These are phyloP conservation scores for Elsinoe australis DNA, from an alignment of 2,329 filamentous ascomycete genomes.

Conservation along the genomic window DNA sequence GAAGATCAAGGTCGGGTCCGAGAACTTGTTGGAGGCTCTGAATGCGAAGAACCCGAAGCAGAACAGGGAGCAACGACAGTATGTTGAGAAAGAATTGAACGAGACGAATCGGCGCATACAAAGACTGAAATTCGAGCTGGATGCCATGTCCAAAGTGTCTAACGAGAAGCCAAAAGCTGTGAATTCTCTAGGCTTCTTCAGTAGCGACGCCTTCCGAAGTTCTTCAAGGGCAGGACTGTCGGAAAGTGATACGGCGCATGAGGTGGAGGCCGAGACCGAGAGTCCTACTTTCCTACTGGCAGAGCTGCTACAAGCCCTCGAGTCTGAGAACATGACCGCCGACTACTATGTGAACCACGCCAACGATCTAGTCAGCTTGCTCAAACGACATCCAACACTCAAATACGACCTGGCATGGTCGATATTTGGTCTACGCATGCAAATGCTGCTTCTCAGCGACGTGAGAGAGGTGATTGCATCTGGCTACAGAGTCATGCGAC, in stretches of 20 bases:
- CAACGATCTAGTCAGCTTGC: constrained; percentile 91
- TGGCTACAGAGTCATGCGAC: constrained; percentile 85
- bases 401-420: constrained; percentile 98
- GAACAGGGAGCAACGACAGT: constrained; percentile 57
- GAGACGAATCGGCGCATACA: constrained; percentile 69
- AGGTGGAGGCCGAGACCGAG: constrained; percentile 61
- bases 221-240: constrained; percentile 15
- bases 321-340: constrained; percentile 76
- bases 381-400: constrained; percentile 82
- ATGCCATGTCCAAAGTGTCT: constrained; percentile 52
- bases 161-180: constrained; percentile 40
- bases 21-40: constrained; percentile 93
- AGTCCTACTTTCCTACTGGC: constrained; percentile 87
- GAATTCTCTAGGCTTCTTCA: constrained; percentile 40
- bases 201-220: constrained; percentile 34
- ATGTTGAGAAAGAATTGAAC: constrained; percentile 74
- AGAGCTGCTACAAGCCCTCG: constrained; percentile 82
- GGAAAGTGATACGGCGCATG: constrained; percentile 15
- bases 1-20: constrained; percentile 95
- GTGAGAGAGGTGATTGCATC: constrained; percentile 93
- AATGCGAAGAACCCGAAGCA: constrained; percentile 95
- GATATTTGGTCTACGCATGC: constrained; percentile 85
- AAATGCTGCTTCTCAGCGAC: constrained; percentile 91
- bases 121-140: constrained; percentile 51
- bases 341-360: constrained; percentile 94